Evolutionary conservation across 306 rosid genomes (phyloP), one percentile per base, ranked within the genome.

Genomic region (Cicer cuneatum): DNA sequence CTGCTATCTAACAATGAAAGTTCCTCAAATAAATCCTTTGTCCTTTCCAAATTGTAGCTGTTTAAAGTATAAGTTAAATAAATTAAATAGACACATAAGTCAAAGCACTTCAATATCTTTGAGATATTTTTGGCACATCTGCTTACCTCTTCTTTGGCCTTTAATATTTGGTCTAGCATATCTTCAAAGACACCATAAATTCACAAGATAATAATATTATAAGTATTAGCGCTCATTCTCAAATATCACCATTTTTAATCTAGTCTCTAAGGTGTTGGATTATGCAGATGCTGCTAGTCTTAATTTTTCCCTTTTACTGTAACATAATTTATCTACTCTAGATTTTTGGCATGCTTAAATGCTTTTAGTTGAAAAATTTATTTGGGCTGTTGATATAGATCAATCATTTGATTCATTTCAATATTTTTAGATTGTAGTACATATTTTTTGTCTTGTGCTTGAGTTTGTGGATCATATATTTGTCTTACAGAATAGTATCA

Each of bases 261-360:
- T 46, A 43, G 43, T 57, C 60, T 16, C 19, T 33, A 38, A 56
- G 39, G 40, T 45, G 33, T 39, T 66, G 14, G 47, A 40, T 64
- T 75, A 56, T 76, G 52, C 29, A 5, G 59, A 19, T 29, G 35
- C 35, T 4, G 35, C 35, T 29, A 29, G 35, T 69, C 37, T 19
- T 46, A 37, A 46, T 59, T 38, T 11, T 11, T 10, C 10, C 70
- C 41, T 7, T 58, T 69, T 18, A 35, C 81, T 33, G 63, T 58
- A n/a, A 61, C 15, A 21, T 14, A 16, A 12, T 29, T 45, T 54
- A 57, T 16, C 66, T 21, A 11, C 24, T 69, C 24, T 60, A 14
- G 56, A 15, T 41, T 62, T 52, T 16, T 62, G 43, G 49, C 60
- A 33, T 62, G 41, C 49, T 33, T 24, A 78, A 62, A 39, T 63